Percentiles rank a stretch among this genome's conserved stretches.
Conservation (phyloP, 2,329 filamentous ascomycete genomes). For the Diaporthe vexans region DNA sequence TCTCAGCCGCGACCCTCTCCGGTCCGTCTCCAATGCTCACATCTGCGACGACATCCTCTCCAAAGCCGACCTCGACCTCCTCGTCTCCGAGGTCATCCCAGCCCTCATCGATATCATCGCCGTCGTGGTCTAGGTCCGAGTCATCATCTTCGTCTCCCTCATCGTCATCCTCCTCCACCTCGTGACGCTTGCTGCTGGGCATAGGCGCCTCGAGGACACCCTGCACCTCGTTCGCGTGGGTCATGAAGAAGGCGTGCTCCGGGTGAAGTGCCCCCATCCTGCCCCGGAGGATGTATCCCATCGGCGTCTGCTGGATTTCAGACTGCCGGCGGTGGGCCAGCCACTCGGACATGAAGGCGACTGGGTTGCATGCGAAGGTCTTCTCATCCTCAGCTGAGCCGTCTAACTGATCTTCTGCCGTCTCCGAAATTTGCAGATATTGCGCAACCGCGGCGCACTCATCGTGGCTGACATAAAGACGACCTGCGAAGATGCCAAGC, state of each 20-base stretch:
- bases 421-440: constrained; percentile 49
- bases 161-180: background rate
- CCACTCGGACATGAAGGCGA: constrained; percentile 70
- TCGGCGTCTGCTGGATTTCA: constrained; percentile 71
- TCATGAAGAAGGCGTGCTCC: constrained; percentile 66
- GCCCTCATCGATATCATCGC: background rate
- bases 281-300: constrained; percentile 69
- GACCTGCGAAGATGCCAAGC: constrained; percentile 71
- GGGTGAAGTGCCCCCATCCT: constrained; percentile 56
- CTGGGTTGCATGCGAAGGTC: constrained; percentile 51
- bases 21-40: background rate
- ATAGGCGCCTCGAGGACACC: background rate
- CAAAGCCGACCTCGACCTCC: background rate
- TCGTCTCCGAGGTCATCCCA: constrained; percentile 4
- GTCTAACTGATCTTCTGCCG: constrained; percentile 22
- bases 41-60: background rate
- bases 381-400: background rate
- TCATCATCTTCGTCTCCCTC: constrained; percentile 4
- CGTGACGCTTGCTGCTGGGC: background rate
- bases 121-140: background rate
- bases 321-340: constrained; percentile 67
- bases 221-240: background rate
- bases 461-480: constrained; percentile 69
- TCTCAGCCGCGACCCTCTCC: background rate
- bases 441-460: constrained; percentile 57